Evolutionary conservation across 2,329 filamentous ascomycete genomes (phyloP), one percentile per base, ranked within the genome.

Genomic region (Aspergillus novoparasiticus): DNA sequence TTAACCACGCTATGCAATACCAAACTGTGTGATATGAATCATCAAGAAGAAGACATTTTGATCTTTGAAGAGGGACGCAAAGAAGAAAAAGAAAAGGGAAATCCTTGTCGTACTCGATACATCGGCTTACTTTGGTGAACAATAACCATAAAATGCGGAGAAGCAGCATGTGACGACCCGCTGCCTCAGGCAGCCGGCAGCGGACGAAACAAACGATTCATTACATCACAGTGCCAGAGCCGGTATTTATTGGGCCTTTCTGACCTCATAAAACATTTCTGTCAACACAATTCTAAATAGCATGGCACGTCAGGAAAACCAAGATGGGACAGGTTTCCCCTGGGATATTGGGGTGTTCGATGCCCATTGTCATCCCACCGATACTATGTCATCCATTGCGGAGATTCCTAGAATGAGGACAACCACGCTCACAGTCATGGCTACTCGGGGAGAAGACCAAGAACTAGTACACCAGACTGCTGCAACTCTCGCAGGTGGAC

Each of bases 321-420:
- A 66, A 57, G 64, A 70, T 28, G 60, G 71, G 26, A 61, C 67
- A 11, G 59, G 63, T 2, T 87, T 89, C 26, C 87, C 87, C n/a
- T 89, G 87, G 87, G 79, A 87, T 48, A 69, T 89, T 32, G 86
- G 86, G 23, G 81, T 89, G 54, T 87, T 83, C 66, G 87, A 90
- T 72, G 87, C 87, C 34, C 87, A 90, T 73, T 90, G 87, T 68
- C 87, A 90, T 71, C 87, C 87, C 9, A 90, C 87, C 51, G 87
- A 89, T 72, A 88, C 86, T 11, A 84, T 89, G 78, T 77, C 84
- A 28, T 86, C 82, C 41, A 79, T 89, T 60, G 70, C 80, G 26
- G 76, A 79, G 19, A 86, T 90, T 55, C 78, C 83, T 9, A 69
- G 72, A 21, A 89, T 90, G 87, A 84, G 83, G 69, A 82, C 86